Percentiles rank a stretch among this genome's conserved stretches.
Conservation (phyloP, 2,329 filamentous ascomycete genomes). For the Fusarium devonianum region DNA sequence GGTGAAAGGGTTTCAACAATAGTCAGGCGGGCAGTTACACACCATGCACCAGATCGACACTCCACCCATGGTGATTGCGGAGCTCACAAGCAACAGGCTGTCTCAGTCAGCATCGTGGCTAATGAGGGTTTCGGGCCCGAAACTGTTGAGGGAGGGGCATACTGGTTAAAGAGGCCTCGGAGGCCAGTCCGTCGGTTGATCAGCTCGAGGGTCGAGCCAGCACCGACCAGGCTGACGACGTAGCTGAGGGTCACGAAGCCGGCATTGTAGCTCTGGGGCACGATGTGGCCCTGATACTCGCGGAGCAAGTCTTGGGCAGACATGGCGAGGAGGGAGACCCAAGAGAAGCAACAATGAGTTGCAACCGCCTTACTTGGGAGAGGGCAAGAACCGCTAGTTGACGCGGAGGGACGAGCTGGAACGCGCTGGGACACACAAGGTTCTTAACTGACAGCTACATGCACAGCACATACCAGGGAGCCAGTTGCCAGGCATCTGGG, state of each 20-base stretch:
- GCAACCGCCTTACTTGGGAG: slow-evolving; percentile 16
- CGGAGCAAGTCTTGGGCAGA: slow-evolving; percentile 45
- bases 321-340: slow-evolving; percentile 23
- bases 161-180: slow-evolving; percentile 75
- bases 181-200: slow-evolving; percentile 77
- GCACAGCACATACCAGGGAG: too few relatives aligned
- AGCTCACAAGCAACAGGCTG: slow-evolving; percentile 68
- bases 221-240: slow-evolving; percentile 78
- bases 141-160: slow-evolving; percentile 39
- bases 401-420: slow-evolving; percentile 10
- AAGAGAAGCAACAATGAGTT: slow-evolving; percentile 20
- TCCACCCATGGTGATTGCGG: slow-evolving; percentile 75
- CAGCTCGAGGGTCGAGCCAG: slow-evolving; percentile 80
- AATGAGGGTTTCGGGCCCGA: background rate
- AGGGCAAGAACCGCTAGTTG: slow-evolving; percentile 9
- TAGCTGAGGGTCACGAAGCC: slow-evolving; percentile 77
- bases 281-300: slow-evolving; percentile 54
- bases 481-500: slow-evolving; percentile 2
- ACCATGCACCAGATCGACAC: slow-evolving; percentile 78
- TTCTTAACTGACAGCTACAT: slow-evolving; percentile 31
- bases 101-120: slow-evolving; percentile 7
- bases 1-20: background rate
- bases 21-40: slow-evolving; percentile 31
- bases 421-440: slow-evolving; percentile 21
- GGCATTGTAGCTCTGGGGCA: slow-evolving; percentile 59